These are phyloP conservation scores for Metschnikowia lachancei DNA, from an alignment of 805 yeast genomes.

Conservation along the genomic window DNA sequence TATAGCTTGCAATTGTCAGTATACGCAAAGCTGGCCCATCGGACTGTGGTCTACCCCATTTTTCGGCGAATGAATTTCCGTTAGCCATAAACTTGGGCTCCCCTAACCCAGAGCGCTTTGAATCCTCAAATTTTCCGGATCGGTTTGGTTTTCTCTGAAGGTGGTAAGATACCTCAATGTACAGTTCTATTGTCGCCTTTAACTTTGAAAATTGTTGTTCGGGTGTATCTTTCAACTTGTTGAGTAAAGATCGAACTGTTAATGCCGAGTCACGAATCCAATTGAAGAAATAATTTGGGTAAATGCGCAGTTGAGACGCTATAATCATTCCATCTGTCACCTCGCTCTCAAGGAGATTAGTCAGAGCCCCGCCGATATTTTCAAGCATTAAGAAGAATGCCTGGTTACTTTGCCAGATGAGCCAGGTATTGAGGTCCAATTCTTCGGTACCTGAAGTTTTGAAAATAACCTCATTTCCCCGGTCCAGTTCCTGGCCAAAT, in stretches of 20 bases:
- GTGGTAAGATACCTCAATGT: conserved; percentile 53
- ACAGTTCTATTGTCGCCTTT: conserved; percentile 48
- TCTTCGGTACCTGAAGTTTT: not conserved
- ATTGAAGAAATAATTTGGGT: conserved; percentile 83
- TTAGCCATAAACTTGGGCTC: conserved; percentile 84
- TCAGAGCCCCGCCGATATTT: conserved; percentile 54
- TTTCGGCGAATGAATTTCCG: conserved; percentile 55
- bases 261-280: conserved; percentile 93
- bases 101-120: conserved; percentile 58
- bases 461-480: not conserved
- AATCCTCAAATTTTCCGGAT: conserved; percentile 56
- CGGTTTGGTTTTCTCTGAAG: conserved; percentile 69
- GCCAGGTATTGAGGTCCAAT: conserved; percentile 38
- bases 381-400: conserved; percentile 48
- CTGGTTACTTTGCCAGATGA: conserved; percentile 38
- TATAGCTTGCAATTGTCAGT: conserved; percentile 57
- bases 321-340: conserved; percentile 69
- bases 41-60: conserved; percentile 95
- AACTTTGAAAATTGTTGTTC: conserved; percentile 8
- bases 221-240: conserved; percentile 46
- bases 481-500: not conserved
- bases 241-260: conserved; percentile 63
- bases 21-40: conserved; percentile 91
- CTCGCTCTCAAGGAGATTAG: conserved; percentile 25
- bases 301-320: conserved; percentile 72